A percentile compares a stretch with the other conserved stretches of the same genome.
These are phyloP conservation scores for Saccharomyces hybrid DNA, from an alignment of 1,139 yeast genomes.

Conservation along the genomic window DNA sequence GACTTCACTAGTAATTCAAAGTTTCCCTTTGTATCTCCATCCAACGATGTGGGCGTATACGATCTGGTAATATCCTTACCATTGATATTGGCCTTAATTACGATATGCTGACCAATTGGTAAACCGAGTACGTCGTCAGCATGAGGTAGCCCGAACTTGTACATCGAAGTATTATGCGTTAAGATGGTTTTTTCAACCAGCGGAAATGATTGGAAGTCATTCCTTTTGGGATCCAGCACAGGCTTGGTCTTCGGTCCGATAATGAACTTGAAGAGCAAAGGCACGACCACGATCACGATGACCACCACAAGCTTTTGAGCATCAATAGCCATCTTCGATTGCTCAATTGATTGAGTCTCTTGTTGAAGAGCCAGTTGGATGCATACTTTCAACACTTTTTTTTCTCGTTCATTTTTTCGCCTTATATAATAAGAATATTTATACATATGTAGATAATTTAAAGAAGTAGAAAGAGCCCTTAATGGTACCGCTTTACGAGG, in stretches of 20 bases:
- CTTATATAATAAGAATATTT: background rate
- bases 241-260: background rate
- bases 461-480: background rate
- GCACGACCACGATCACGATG: background rate
- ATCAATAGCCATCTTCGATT: background rate
- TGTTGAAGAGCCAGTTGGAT: background rate
- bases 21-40: slow-evolving; percentile 68
- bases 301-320: background rate
- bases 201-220: slow-evolving; percentile 72
- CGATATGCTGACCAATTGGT: slow-evolving; percentile 92
- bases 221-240: slow-evolving; percentile 32
- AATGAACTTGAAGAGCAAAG: background rate
- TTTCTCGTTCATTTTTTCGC: background rate
- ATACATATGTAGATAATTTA: background rate
- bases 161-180: slow-evolving; percentile 76
- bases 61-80: slow-evolving; percentile 86
- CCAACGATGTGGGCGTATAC: slow-evolving; percentile 89
- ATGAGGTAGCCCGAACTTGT: slow-evolving; percentile 77
- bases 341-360: background rate
- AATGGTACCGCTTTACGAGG: background rate
- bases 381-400: background rate
- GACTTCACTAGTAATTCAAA: slow-evolving; percentile 87
- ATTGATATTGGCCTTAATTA: slow-evolving; percentile 62
- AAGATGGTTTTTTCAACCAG: slow-evolving; percentile 70
- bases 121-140: slow-evolving; percentile 72